Evolutionary conservation across 768 basidiomycete genomes (phyloP).

Genomic region (Ephemerocybe angulata): DNA sequence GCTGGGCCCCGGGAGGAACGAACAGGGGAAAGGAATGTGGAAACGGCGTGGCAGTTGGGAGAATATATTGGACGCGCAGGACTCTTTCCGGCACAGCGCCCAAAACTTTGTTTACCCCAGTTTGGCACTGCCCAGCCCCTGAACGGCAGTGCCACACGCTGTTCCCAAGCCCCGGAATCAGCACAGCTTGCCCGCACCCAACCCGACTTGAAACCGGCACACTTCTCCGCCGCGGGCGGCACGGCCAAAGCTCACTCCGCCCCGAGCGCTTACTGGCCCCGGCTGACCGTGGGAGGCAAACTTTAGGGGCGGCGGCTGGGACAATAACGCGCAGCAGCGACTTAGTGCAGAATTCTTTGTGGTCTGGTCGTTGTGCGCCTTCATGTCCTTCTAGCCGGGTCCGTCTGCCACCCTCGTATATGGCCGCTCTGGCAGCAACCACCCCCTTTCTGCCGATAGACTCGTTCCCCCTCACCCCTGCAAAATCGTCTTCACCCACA

Average conservation of each 20-base stretch:
- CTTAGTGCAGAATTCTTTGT: background rate
- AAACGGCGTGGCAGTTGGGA: conserved; percentile 3
- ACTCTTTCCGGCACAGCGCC: background rate
- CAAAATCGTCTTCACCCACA: conserved; percentile 42
- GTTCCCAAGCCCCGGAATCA: no score
- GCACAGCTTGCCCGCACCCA: no score
- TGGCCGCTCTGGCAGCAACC: conserved; percentile 33
- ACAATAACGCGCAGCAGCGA: background rate
- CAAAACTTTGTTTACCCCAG: conserved; percentile 15
- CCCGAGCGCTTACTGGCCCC: background rate
- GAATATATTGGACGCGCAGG: background rate
- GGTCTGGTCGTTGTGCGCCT: no score
- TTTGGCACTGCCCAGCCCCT: background rate
- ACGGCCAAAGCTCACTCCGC: background rate
- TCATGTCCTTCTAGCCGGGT: background rate
- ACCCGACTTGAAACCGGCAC: no score
- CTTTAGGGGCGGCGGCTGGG: background rate
- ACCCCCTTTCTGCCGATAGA: conserved; percentile 30
- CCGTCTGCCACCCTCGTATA: no score
- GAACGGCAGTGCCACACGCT: no score
- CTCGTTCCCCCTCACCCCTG: conserved; percentile 32
- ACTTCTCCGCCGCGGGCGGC: no score
- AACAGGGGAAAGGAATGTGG: conserved; percentile 1
- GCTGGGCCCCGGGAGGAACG: conserved; percentile 2
- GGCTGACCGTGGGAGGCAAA: background rate